A percentile compares a stretch with the other conserved stretches of the same genome.
These are phyloP conservation scores for Alternaria hordeiaustralica DNA, from an alignment of 2,329 filamentous ascomycete genomes.

Conservation along the genomic window DNA sequence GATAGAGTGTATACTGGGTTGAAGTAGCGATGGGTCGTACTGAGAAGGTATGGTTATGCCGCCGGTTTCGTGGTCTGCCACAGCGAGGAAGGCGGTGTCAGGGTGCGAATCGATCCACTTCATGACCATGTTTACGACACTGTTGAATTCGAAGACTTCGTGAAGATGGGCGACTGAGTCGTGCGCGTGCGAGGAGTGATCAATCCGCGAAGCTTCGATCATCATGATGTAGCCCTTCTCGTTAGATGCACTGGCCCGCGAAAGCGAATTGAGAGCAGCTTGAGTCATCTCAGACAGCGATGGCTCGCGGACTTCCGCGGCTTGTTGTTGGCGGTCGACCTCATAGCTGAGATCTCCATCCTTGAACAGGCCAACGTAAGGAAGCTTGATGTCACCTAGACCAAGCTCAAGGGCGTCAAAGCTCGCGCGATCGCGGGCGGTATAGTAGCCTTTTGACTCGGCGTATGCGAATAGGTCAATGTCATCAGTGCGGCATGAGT, in stretches of 20 bases:
- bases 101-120: slow-evolving; percentile 51
- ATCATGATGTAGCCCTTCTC: slow-evolving; percentile 52
- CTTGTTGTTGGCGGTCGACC: slow-evolving; percentile 48
- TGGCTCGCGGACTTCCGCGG: slow-evolving; percentile 42
- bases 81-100: slow-evolving; percentile 49
- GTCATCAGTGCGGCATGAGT: slow-evolving; percentile 49
- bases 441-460: slow-evolving; percentile 43
- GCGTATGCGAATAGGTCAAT: slow-evolving; percentile 49
- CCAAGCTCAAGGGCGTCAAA: slow-evolving; percentile 45
- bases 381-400: slow-evolving; percentile 34
- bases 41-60: slow-evolving; percentile 48
- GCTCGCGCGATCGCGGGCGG: slow-evolving; percentile 45
- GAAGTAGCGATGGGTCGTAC: slow-evolving; percentile 45
- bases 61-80: slow-evolving; percentile 52
- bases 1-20: slow-evolving; percentile 37
- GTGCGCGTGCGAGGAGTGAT: slow-evolving; percentile 34
- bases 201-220: slow-evolving; percentile 35
- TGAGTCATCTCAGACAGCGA: slow-evolving; percentile 52
- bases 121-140: slow-evolving; percentile 47
- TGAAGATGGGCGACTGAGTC: slow-evolving; percentile 39
- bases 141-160: slow-evolving; percentile 52
- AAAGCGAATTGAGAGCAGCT: slow-evolving; percentile 48
- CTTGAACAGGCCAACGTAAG: slow-evolving; percentile 51
- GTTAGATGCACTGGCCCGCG: slow-evolving; percentile 39
- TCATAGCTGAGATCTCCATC: slow-evolving; percentile 33